These are phyloP conservation scores for Citrullus mucosospermus DNA, from an alignment of 306 rosid genomes.

Conservation along the genomic window DNA sequence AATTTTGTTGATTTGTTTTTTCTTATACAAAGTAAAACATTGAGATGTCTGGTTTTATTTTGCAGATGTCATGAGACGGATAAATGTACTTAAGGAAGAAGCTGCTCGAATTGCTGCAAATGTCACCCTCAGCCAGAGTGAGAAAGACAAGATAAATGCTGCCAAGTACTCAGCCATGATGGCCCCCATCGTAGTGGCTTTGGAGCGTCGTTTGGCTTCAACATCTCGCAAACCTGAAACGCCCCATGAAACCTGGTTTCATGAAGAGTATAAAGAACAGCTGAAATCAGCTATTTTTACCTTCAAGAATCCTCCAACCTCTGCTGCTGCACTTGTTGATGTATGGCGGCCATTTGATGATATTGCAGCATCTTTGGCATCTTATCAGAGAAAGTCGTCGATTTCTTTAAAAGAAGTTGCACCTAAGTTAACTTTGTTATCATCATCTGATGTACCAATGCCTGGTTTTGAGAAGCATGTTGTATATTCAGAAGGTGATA, in stretches of 20 bases:
- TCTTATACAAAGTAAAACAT: slow-evolving; percentile 2
- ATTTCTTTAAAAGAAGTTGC: slow-evolving; percentile 80
- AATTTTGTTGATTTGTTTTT: slow-evolving; percentile 5
- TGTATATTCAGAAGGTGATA: slow-evolving; percentile 42
- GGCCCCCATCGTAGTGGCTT: slow-evolving; percentile 95
- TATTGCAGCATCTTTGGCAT: slow-evolving; percentile 83
- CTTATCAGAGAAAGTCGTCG: slow-evolving; percentile 85
- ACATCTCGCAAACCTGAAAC: slow-evolving; percentile 92
- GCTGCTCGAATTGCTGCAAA: slow-evolving; percentile 90
- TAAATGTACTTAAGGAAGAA: slow-evolving; percentile 84
- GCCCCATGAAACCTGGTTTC: slow-evolving; percentile 96
- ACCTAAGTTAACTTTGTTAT: slow-evolving; percentile 59
- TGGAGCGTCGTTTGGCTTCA: slow-evolving; percentile 92
- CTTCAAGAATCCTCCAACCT: slow-evolving; percentile 69
- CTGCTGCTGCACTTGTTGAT: slow-evolving; percentile 72
- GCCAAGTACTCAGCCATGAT: slow-evolving; percentile 97
- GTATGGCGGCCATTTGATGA: slow-evolving; percentile 84
- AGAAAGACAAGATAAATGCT: slow-evolving; percentile 84
- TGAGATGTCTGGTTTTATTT: slow-evolving; percentile 16
- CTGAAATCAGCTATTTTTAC: slow-evolving; percentile 58
- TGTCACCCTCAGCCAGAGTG: slow-evolving; percentile 77
- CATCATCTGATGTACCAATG: slow-evolving; percentile 91
- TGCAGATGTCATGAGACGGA: slow-evolving; percentile 88
- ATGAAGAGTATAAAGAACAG: slow-evolving; percentile 61
- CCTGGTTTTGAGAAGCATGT: slow-evolving; percentile 90